These are phyloP conservation scores for Fragilariopsis cylindrus DNA, from an alignment of 108 stramenopile species.

Conservation along the genomic window DNA sequence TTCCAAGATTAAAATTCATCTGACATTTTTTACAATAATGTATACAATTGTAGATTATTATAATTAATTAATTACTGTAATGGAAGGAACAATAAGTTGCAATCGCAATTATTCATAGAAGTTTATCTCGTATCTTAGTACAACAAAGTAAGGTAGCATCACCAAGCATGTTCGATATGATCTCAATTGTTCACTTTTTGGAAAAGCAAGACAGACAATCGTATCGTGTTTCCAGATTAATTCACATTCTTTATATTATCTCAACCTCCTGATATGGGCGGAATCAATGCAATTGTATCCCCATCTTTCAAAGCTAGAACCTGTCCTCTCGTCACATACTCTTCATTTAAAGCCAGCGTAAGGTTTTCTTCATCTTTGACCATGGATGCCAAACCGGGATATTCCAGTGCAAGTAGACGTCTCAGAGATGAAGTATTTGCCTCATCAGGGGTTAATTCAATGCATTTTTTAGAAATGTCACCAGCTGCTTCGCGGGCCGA, in stretches of 20 bases:
- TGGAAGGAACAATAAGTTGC: no score
- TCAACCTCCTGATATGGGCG: slow-evolving; percentile 84
- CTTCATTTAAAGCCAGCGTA: slow-evolving; percentile 86
- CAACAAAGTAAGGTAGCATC: no score
- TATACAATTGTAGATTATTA: no score
- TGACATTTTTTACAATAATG: no score
- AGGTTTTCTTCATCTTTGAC: slow-evolving; percentile 77
- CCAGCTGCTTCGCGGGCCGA: slow-evolving; percentile 85
- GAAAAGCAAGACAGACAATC: neutral
- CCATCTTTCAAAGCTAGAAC: slow-evolving; percentile 57
- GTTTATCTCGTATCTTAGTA: no score
- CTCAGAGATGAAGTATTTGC: slow-evolving; percentile 54
- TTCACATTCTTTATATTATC: neutral
- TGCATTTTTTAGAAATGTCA: slow-evolving; percentile 39
- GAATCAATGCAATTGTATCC: slow-evolving; percentile 84
- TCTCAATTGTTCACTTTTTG: neutral
- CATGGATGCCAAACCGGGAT: slow-evolving; percentile 61
- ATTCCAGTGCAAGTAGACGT: slow-evolving; percentile 50
- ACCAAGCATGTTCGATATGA: neutral
- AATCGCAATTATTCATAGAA: no score
- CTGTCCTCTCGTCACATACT: slow-evolving; percentile 71
- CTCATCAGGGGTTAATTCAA: slow-evolving; percentile 40
- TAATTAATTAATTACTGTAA: no score
- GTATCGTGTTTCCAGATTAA: no score
- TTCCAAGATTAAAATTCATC: no score